Conservation (phyloP, 1,139 yeast species). For the Hemisphaericaspora xylofermentans region DNA sequence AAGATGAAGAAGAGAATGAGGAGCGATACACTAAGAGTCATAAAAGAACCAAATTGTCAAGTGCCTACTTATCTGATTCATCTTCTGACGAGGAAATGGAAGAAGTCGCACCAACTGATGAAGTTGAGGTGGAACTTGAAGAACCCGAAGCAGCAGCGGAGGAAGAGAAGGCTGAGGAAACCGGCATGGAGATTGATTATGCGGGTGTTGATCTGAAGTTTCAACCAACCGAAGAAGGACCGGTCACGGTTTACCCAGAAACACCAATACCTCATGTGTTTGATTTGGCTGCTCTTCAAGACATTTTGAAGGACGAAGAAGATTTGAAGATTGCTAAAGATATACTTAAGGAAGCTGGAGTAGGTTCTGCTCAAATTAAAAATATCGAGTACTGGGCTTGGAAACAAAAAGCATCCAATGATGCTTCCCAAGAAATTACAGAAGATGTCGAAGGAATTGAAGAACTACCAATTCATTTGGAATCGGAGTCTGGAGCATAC, state of each 20-base stretch:
- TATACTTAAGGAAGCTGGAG: slow-evolving; percentile 33
- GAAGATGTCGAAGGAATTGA: slow-evolving; percentile 30
- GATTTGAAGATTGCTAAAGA: slow-evolving; percentile 58
- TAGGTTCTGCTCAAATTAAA: slow-evolving; percentile 22
- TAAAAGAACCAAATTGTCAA: slow-evolving; percentile 21
- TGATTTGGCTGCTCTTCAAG: slow-evolving; percentile 54
- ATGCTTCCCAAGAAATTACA: slow-evolving; percentile 22
- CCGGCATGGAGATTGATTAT: slow-evolving; percentile 20
- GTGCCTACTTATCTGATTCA: slow-evolving; percentile 30
- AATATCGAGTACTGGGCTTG: slow-evolving; percentile 67
- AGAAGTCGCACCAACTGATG: slow-evolving; percentile 6
- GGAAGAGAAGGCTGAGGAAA: slow-evolving; percentile 9
- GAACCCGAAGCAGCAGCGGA: slow-evolving; percentile 9
- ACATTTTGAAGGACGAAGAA: slow-evolving; percentile 67
- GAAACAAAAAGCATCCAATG: slow-evolving; percentile 46
- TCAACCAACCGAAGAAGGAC: slow-evolving; percentile 44
- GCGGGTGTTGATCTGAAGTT: slow-evolving; percentile 36
- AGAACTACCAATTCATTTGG: slow-evolving; percentile 36
- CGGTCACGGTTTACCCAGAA: slow-evolving; percentile 55
- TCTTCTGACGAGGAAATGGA: slow-evolving; percentile 35
- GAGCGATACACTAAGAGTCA: slow-evolving; percentile 16
- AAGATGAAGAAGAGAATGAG: slow-evolving; percentile 26
- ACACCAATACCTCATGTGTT: slow-evolving; percentile 26
- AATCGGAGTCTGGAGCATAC: slow-evolving; percentile 59
- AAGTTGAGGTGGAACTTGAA: slow-evolving; percentile 9